Percentiles rank a stretch among this genome's conserved stretches.
These are phyloP conservation scores for Coemansia sp. DNA, from an alignment of 192 early-diverging fungal genomes.

Conservation along the genomic window DNA sequence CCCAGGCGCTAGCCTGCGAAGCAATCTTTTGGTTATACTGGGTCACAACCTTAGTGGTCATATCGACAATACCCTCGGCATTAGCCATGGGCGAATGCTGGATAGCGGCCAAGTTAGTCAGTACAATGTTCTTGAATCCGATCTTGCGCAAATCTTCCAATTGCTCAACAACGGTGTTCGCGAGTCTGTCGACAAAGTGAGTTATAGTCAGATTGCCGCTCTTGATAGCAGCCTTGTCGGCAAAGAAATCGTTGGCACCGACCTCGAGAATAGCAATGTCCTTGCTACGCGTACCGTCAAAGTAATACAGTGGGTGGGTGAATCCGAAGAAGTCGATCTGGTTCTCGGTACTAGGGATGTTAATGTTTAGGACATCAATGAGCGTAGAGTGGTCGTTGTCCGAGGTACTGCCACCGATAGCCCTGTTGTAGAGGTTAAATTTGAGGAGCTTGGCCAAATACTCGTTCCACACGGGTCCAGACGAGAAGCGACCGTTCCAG, in stretches of 20 bases:
- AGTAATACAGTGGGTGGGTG: constrained; percentile 14
- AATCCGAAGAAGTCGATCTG: constrained; percentile 40
- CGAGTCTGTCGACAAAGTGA: constrained; percentile 27
- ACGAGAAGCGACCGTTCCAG: constrained; percentile 41
- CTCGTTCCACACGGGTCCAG: constrained; percentile 44
- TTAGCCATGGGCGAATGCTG: constrained; percentile 40
- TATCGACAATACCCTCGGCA: constrained; percentile 10
- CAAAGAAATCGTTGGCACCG: constrained; percentile 44
- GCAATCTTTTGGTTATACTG: constrained; percentile 29
- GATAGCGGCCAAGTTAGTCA: constrained; percentile 35
- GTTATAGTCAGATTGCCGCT: constrained; percentile 14
- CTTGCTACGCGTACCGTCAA: constrained; percentile 11
- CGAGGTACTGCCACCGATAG: constrained; percentile 32
- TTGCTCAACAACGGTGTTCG: constrained; percentile 1
- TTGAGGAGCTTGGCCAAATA: constrained; percentile 36
- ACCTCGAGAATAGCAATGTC: constrained; percentile 41
- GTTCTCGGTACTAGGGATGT: constrained; percentile 37
- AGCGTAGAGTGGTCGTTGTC: constrained; percentile 25
- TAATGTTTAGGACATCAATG: constrained; percentile 15
- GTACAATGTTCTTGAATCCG: constrained; percentile 46
- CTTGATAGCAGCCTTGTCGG: constrained; percentile 22
- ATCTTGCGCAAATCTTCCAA: constrained; percentile 33
- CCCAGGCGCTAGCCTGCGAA: constrained; percentile 26
- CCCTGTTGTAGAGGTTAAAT: constrained; percentile 29
- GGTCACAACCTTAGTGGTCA: constrained; percentile 26